Evolutionary conservation across 2,329 filamentous ascomycete genomes (phyloP).

Genomic region (Bisporella sp.): DNA sequence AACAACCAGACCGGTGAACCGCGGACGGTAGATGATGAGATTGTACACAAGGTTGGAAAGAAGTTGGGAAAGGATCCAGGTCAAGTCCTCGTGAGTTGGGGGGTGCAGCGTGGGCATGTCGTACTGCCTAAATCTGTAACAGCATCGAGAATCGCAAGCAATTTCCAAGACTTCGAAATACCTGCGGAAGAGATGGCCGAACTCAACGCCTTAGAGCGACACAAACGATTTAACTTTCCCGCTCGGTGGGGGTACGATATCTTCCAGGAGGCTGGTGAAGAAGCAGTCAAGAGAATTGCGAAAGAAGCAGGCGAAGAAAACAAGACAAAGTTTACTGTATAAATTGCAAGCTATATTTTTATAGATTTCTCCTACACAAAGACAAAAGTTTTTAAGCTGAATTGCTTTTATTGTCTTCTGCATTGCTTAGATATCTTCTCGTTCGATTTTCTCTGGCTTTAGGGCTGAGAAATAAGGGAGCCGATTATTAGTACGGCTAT

Average conservation of each 20-base stretch:
- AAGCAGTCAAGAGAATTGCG: slow-evolving; percentile 29
- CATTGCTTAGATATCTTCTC: too few relatives aligned
- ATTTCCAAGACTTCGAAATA: slow-evolving; percentile 33
- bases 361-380: too few relatives aligned
- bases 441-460: too few relatives aligned
- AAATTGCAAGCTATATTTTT: neutral
- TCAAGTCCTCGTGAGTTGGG: slow-evolving; percentile 47
- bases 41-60: slow-evolving; percentile 45
- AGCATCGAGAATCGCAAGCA: slow-evolving; percentile 40
- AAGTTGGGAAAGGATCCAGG: slow-evolving; percentile 44
- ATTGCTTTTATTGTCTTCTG: too few relatives aligned
- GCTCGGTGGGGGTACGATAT: slow-evolving; percentile 35
- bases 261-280: slow-evolving; percentile 34
- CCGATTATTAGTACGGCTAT: too few relatives aligned
- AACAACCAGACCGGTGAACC: slow-evolving; percentile 43
- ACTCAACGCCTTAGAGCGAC: slow-evolving; percentile 32
- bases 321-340: neutral
- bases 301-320: slow-evolving; percentile 16
- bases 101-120: slow-evolving; percentile 44
- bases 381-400: too few relatives aligned
- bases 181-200: slow-evolving; percentile 31
- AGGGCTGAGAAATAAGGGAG: too few relatives aligned
- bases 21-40: slow-evolving; percentile 39
- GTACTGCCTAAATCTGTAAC: slow-evolving; percentile 50
- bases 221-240: slow-evolving; percentile 38